These are phyloP conservation scores for Lindgomyces ingoldianus DNA, from an alignment of 495 filamentous ascomycete species.

Conservation along the genomic window DNA sequence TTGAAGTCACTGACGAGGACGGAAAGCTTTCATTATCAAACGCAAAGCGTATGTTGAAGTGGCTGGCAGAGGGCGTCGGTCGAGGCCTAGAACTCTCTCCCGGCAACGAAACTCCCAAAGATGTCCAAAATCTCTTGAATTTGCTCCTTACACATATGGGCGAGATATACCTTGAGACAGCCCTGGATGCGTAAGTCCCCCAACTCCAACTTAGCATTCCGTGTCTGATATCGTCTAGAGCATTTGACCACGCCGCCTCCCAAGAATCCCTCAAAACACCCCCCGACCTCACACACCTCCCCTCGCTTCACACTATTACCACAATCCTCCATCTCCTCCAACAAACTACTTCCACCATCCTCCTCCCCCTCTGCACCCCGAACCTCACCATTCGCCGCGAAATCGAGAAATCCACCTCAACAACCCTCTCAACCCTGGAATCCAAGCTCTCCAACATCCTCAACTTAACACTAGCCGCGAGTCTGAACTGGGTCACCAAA, in stretches of 20 bases:
- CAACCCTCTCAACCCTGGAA: slow-evolving; percentile 75
- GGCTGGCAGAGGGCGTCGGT: slow-evolving; percentile 96
- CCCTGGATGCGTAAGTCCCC: slow-evolving; percentile 69
- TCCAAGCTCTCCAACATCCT: slow-evolving; percentile 85
- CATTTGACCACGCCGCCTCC: slow-evolving; percentile 68
- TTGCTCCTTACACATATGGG: slow-evolving; percentile 87
- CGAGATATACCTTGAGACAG: slow-evolving; percentile 91
- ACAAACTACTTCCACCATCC: slow-evolving; percentile 81
- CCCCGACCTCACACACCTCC: slow-evolving; percentile 84
- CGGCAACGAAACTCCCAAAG: slow-evolving; percentile 86
- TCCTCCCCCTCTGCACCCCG: slow-evolving; percentile 83
- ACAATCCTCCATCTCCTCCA: slow-evolving; percentile 91
- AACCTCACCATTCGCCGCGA: slow-evolving; percentile 86
- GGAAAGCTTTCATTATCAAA: slow-evolving; percentile 78
- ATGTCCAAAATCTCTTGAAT: slow-evolving; percentile 82
- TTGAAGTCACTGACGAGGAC: slow-evolving; percentile 87
- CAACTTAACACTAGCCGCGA: slow-evolving; percentile 80
- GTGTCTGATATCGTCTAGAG: slow-evolving; percentile 41
- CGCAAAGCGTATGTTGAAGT: slow-evolving; percentile 94
- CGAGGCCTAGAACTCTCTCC: slow-evolving; percentile 85
- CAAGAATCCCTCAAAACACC: slow-evolving; percentile 79
- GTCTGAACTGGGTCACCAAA: slow-evolving; percentile 74
- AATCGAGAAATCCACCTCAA: slow-evolving; percentile 82
- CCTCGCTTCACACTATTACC: slow-evolving; percentile 74
- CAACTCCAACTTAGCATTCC: background rate